Evolutionary conservation across 2,329 filamentous ascomycete genomes (phyloP), one percentile per base, ranked within the genome.

Genomic region (Magnaporthales sp.): DNA sequence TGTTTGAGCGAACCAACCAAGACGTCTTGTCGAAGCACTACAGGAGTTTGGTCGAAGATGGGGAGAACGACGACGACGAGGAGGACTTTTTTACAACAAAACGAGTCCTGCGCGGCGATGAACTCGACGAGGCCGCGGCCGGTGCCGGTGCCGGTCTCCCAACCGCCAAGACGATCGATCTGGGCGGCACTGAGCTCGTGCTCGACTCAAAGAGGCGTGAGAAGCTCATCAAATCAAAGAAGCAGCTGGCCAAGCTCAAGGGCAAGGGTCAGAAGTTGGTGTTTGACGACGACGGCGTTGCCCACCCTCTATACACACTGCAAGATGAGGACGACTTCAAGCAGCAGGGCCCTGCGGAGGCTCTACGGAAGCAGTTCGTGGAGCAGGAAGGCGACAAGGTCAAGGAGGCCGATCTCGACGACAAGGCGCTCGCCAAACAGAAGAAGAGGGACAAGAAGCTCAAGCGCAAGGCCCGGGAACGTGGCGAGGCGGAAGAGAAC

Each of bases 1-100:
- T 99, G 95, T 97, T 98, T 77, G 94, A 97, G 80, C 86, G 95
- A 68, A 91, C 90, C 72, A 99, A 99, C 78, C 94, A 98, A 78
- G 93, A 97, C 74, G 91, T 99, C 32, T 79, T 99, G 70, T 93
- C 94, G n/a, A 88, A 90, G 67, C 95, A 99, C 78, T 98, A 97
- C 81, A 87, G 88, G 68, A 97, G 94, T 74, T 84, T 99, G 69
- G 88, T 98, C 68, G 77, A 78, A 69, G 75, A 77, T 63, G 70
- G 70, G 64, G 75, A 73, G 3, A 81, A 75, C 3, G 84, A 86
- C 66, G 85, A 83, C 5, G 87, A 89, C 63, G 89, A 89, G 66
- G 90, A 92, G 64, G 90, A 96, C 70, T 97, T 99, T 83, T 81
- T 97, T 66, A 87, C 90, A 3, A 90, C 97, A 69, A 99, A 97